Conservation (phyloP, 140 eudicot species). For the Bidens hawaiensis region DNA sequence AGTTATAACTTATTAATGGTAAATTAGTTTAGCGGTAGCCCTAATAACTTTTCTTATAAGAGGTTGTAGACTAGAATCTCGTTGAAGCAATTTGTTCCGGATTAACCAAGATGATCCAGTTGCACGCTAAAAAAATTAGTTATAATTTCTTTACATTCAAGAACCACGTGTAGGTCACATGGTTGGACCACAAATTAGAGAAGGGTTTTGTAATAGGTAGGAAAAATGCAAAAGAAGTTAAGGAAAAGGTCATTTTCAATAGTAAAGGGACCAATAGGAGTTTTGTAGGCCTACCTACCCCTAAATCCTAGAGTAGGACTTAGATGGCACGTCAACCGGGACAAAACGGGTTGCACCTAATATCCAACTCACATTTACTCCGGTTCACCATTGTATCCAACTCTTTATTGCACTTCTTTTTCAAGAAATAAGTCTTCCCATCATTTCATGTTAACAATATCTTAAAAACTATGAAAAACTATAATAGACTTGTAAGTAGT, state of each 20-base stretch:
- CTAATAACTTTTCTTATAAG: no score
- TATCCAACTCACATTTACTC: constrained; percentile 37
- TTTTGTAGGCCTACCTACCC: constrained; percentile 21
- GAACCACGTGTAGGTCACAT: constrained; percentile 15
- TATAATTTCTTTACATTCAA: background rate
- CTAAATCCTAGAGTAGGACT: constrained; percentile 25
- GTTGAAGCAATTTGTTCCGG: no score
- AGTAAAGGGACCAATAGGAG: constrained; percentile 38
- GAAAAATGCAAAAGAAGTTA: constrained; percentile 20
- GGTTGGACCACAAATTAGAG: constrained; percentile 8
- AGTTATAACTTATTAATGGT: no score
- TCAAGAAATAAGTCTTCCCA: background rate
- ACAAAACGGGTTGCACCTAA: constrained; percentile 73
- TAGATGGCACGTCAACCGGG: constrained; percentile 54
- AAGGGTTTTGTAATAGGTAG: constrained; percentile 6
- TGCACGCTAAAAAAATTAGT: no score
- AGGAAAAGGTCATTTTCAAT: constrained; percentile 27
- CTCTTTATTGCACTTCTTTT: background rate
- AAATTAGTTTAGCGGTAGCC: no score
- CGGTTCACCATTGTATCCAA: constrained; percentile 23
- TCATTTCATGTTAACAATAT: no score
- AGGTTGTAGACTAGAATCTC: no score
- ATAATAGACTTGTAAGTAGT: no score
- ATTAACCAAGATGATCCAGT: no score
- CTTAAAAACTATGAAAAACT: background rate